These are phyloP conservation scores for Triangularia verruculosa DNA, from an alignment of 2,329 filamentous ascomycete genomes.

Conservation along the genomic window DNA sequence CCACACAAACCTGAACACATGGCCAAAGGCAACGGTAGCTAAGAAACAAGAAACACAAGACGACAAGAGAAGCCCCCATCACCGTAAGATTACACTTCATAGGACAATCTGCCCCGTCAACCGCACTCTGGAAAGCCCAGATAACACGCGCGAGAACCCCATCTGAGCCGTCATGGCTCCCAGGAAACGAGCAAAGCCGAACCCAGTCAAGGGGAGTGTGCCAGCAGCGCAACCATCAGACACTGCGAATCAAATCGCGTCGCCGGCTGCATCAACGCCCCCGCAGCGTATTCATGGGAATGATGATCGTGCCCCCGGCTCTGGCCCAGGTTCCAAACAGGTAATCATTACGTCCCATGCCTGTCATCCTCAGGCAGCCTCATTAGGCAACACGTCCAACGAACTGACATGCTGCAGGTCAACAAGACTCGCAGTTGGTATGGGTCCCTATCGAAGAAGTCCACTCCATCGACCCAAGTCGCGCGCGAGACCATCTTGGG, in stretches of 20 bases:
- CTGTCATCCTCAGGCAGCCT: not conserved
- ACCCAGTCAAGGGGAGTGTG: slow-evolving; percentile 30
- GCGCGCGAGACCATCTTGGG: slow-evolving; percentile 60
- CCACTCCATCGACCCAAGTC: slow-evolving; percentile 57
- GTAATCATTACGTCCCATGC: slow-evolving; percentile 10
- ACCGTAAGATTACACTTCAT: not conserved
- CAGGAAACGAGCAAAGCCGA: slow-evolving; percentile 41
- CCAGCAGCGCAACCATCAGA: slow-evolving; percentile 17
- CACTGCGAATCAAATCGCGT: slow-evolving; percentile 11
- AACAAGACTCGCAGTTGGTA: slow-evolving; percentile 60
- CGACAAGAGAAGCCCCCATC: not conserved
- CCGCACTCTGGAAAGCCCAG: not conserved
- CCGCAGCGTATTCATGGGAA: not conserved
- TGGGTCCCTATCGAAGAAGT: slow-evolving; percentile 60
- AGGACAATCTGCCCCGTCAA: not conserved
- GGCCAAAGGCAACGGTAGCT: not conserved
- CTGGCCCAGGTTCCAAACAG: slow-evolving; percentile 19
- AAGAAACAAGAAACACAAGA: not conserved
- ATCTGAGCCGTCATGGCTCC: slow-evolving; percentile 36
- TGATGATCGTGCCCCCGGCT: slow-evolving; percentile 6
- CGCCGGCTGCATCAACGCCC: slow-evolving; percentile 4
- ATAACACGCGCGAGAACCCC: not conserved
- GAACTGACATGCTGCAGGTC: slow-evolving; percentile 36
- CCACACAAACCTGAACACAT: not conserved
- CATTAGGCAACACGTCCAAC: not conserved